phyloP scores from a whole-genome alignment of 164 flowering plant genomes.

The Malania oleifera region DNA sequence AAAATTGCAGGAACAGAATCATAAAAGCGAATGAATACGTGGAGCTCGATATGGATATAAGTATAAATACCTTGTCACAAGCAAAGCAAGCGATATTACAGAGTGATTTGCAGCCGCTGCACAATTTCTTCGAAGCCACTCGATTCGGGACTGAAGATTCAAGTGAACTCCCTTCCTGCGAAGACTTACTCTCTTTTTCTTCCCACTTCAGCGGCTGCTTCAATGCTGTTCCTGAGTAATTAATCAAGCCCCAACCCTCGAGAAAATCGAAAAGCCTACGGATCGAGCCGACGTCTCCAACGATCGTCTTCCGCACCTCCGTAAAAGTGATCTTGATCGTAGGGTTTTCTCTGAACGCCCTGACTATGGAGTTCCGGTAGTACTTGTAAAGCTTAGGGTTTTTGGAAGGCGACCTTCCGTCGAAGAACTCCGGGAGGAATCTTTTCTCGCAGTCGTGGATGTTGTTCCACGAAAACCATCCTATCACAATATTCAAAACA shows the following conservation, averaged over 20 bases:
- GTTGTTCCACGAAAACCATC: slow-evolving; percentile 72
- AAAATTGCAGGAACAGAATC: too few species aligned
- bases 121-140: slow-evolving; percentile 34
- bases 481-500: slow-evolving; percentile 22
- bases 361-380: slow-evolving; percentile 59
- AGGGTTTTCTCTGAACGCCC: slow-evolving; percentile 52
- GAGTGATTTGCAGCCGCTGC: slow-evolving; percentile 68
- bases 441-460: slow-evolving; percentile 74
- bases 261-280: slow-evolving; percentile 88
- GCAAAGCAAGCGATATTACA: slow-evolving; percentile 85
- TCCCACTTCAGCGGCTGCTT: slow-evolving; percentile 54
- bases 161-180: slow-evolving; percentile 9
- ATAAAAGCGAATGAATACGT: too few species aligned
- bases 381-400: slow-evolving; percentile 71
- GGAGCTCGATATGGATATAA: too few species aligned
- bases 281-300: slow-evolving; percentile 88
- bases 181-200: slow-evolving; percentile 47
- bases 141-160: slow-evolving; percentile 19
- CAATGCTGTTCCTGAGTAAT: slow-evolving; percentile 38
- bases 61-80: slow-evolving; percentile 91
- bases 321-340: slow-evolving; percentile 63
- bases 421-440: slow-evolving; percentile 80
- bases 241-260: slow-evolving; percentile 88
- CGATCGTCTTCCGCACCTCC: slow-evolving; percentile 60
- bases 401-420: slow-evolving; percentile 50